Conservation (phyloP, 164 flowering plant species). For the Vitis riparia region DNA sequence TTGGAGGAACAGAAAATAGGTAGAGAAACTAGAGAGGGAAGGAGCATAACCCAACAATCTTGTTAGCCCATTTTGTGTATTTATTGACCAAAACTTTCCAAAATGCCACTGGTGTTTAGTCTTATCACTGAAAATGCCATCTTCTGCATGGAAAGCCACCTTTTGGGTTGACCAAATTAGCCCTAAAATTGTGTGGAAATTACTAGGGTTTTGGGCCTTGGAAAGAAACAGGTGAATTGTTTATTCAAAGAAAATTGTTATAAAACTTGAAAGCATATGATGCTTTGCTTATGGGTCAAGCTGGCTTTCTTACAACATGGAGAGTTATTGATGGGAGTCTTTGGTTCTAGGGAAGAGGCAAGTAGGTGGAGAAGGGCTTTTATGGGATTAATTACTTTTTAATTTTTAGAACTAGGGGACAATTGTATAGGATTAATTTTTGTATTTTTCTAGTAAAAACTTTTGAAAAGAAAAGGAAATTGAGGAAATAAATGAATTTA, state of each 20-base stretch:
- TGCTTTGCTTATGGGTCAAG: slow-evolving; percentile 17
- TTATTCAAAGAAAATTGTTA: neutral
- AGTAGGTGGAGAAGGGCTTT: too few relatives aligned
- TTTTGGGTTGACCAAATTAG: slow-evolving; percentile 4
- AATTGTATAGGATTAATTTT: too few relatives aligned
- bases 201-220: neutral
- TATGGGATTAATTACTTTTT: too few relatives aligned
- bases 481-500: too few relatives aligned
- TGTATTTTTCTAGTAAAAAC: too few relatives aligned
- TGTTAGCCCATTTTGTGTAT: neutral
- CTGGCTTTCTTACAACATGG: neutral
- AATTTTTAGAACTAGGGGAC: too few relatives aligned
- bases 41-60: slow-evolving; percentile 2
- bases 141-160: neutral
- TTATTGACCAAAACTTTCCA: neutral
- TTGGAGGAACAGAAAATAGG: neutral
- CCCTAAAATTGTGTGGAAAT: neutral
- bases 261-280: slow-evolving; percentile 2
- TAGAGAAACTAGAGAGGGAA: neutral
- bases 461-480: too few relatives aligned
- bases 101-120: neutral
- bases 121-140: neutral
- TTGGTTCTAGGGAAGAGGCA: too few relatives aligned
- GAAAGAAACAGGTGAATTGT: neutral
- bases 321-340: neutral